A percentile compares a stretch with the other conserved stretches of the same genome.
Conservation (phyloP, 2,329 filamentous ascomycete genomes). For the Alternaria solani region DNA sequence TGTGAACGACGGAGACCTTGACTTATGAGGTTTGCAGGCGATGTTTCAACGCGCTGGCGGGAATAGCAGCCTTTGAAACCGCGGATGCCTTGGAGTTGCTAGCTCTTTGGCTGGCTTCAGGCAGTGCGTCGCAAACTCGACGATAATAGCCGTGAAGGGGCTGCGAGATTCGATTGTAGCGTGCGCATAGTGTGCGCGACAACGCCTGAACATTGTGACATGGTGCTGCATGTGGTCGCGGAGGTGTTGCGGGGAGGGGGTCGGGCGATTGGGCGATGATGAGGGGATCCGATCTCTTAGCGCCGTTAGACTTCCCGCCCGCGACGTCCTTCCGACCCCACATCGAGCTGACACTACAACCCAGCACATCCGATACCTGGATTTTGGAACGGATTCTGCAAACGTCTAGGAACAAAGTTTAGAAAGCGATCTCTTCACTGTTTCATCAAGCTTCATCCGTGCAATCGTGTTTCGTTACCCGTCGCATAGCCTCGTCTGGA, state of each 20-base stretch:
- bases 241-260: conserved; percentile 15
- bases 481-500: not conserved
- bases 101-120: not conserved
- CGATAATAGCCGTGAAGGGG: not conserved
- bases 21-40: conserved; percentile 1
- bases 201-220: not conserved
- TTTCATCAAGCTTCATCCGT: not conserved
- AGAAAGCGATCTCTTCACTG: not conserved
- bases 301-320: not conserved
- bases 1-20: not conserved
- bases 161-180: not conserved
- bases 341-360: conserved; percentile 1
- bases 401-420: not conserved
- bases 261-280: conserved; percentile 9
- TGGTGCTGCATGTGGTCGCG: not conserved
- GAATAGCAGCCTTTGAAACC: conserved; percentile 16
- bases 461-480: not conserved
- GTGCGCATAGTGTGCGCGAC: not conserved
- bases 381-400: not conserved
- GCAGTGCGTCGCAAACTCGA: not conserved
- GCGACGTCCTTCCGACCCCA: conserved; percentile 1
- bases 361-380: not conserved
- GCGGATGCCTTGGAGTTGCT: conserved; percentile 1
- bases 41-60: conserved; percentile 9
- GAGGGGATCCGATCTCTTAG: conserved; percentile 22